phyloP scores from a whole-genome alignment of 1,284 basidiomycete genomes.

The Tylopilus sp. region DNA sequence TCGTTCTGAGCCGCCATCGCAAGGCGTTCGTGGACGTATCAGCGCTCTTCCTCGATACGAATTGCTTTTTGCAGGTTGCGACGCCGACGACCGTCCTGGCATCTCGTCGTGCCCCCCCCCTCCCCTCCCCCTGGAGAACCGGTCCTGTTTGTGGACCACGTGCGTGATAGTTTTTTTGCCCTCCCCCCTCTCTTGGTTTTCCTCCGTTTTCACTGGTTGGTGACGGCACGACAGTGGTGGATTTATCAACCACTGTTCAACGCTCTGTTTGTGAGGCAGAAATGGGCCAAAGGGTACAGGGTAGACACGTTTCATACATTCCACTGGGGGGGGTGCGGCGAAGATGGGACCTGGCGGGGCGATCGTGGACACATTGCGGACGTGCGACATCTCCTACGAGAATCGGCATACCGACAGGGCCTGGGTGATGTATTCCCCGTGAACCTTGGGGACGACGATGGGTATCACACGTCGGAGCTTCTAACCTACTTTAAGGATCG shows the following conservation, averaged over 20 bases:
- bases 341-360: slow-evolving; percentile 37
- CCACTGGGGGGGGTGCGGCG: slow-evolving; percentile 42
- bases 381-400: slow-evolving; percentile 34
- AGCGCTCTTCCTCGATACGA: slow-evolving; percentile 43
- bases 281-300: slow-evolving; percentile 43
- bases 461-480: neutral
- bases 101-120: no score
- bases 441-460: neutral
- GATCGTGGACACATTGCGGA: slow-evolving; percentile 37
- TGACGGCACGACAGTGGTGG: slow-evolving; percentile 39
- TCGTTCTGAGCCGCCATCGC: slow-evolving; percentile 42
- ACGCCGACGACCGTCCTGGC: slow-evolving; percentile 43
- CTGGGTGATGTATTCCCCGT: slow-evolving; percentile 29
- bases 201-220: neutral
- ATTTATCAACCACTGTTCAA: slow-evolving; percentile 47
- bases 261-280: slow-evolving; percentile 42
- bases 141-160: slow-evolving; percentile 48
- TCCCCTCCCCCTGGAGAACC: slow-evolving; percentile 37
- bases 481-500: no score
- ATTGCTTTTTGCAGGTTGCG: slow-evolving; percentile 50
- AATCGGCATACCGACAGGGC: slow-evolving; percentile 39
- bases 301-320: slow-evolving; percentile 53
- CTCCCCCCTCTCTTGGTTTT: neutral
- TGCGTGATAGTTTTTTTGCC: slow-evolving; percentile 20
- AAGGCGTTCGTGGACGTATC: slow-evolving; percentile 40